Evolutionary conservation across 257 asterid species (phyloP).

Genomic region (Jaltomata sinuosa): DNA sequence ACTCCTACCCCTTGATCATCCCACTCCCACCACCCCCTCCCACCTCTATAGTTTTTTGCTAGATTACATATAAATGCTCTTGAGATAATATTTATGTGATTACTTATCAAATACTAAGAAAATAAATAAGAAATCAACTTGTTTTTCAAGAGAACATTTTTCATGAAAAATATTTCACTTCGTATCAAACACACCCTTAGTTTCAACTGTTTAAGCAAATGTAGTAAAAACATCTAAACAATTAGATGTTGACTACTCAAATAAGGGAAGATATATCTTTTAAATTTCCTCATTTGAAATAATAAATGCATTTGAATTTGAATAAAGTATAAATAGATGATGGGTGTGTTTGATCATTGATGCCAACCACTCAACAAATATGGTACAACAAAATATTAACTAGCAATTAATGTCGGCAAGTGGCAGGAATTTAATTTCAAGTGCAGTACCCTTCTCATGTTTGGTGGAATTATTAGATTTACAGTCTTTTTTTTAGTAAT

Average conservation of each 20-base stretch:
- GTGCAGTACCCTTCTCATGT: not conserved
- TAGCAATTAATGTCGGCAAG: not conserved
- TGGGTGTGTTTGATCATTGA: not conserved
- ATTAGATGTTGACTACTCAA: not conserved
- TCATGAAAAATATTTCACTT: no score
- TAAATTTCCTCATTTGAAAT: not conserved
- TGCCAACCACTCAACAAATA: not conserved
- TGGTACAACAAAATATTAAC: not conserved
- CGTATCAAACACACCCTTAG: no score
- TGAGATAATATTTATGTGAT: no score
- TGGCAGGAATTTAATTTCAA: not conserved
- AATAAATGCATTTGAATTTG: not conserved
- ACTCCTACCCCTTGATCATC: no score
- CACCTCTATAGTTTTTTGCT: no score
- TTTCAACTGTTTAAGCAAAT: not conserved
- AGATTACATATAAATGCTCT: no score
- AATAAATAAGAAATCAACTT: no score
- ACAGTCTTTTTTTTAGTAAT: not conserved
- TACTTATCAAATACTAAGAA: no score
- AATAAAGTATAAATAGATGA: not conserved
- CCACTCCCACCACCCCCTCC: no score
- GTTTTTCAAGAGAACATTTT: no score
- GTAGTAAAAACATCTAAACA: not conserved
- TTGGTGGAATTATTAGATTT: not conserved
- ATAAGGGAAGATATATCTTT: not conserved